A percentile compares a stretch with the other conserved stretches of the same genome.
phyloP scores from a whole-genome alignment of 2,329 filamentous ascomycete genomes.

The Pseudomassariella vexata region DNA sequence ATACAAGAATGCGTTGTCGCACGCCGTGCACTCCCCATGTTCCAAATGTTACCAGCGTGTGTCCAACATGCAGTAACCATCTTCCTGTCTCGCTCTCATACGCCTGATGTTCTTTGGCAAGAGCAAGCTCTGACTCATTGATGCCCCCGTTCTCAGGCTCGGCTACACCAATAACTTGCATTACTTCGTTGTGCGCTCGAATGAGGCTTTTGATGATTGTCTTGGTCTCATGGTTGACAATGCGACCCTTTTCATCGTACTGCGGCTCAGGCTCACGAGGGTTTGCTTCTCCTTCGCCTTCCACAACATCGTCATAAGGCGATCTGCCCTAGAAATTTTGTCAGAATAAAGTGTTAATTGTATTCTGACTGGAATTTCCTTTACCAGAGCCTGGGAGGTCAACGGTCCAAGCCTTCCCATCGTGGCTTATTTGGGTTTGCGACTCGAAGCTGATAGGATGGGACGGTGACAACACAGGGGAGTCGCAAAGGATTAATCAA shows the following conservation, averaged over 20 bases:
- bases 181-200: slow-evolving; percentile 57
- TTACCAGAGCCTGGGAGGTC: slow-evolving; percentile 50
- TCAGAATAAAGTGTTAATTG: slow-evolving; percentile 4
- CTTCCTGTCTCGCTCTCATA: slow-evolving; percentile 43
- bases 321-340: slow-evolving; percentile 43
- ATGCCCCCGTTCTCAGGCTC: slow-evolving; percentile 46
- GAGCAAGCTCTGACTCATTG: slow-evolving; percentile 28
- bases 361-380: background rate
- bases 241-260: slow-evolving; percentile 51
- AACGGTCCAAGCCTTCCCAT: slow-evolving; percentile 53
- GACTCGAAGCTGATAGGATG: no score
- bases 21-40: slow-evolving; percentile 49
- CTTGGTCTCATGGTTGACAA: slow-evolving; percentile 49
- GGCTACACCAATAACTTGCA: slow-evolving; percentile 57
- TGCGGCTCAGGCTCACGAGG: slow-evolving; percentile 36
- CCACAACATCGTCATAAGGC: slow-evolving; percentile 52
- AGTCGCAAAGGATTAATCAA: no score
- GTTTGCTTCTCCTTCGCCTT: slow-evolving; percentile 39
- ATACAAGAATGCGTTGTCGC: slow-evolving; percentile 48
- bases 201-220: slow-evolving; percentile 51
- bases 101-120: slow-evolving; percentile 35
- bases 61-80: slow-evolving; percentile 28
- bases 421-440: no score
- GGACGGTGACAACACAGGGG: no score
- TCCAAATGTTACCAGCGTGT: slow-evolving; percentile 32